A percentile compares a stretch with the other conserved stretches of the same genome.
Conservation (phyloP, 2,329 filamentous ascomycete genomes). For the Penicillium vulpinum region DNA sequence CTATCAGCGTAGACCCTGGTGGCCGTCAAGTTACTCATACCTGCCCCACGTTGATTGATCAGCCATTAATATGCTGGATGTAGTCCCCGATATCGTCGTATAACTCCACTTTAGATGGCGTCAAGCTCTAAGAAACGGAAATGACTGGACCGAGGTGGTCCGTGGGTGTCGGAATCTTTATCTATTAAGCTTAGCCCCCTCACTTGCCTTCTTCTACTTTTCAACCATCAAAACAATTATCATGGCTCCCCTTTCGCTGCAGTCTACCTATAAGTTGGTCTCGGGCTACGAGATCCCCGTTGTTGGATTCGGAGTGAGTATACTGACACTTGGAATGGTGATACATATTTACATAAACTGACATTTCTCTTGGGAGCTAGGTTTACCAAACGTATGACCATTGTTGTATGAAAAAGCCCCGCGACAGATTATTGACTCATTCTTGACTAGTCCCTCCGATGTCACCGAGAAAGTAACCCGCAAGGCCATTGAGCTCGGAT, state of each 20-base stretch:
- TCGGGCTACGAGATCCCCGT: conserved; percentile 44
- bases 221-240: conserved; percentile 1
- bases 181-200: neutral
- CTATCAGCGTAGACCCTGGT: neutral
- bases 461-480: conserved; percentile 58
- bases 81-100: neutral
- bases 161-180: conserved; percentile 1
- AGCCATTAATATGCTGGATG: conserved; percentile 9
- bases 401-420: neutral
- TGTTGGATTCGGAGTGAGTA: conserved; percentile 45
- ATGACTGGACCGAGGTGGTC: conserved; percentile 15
- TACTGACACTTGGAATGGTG: neutral
- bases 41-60: conserved; percentile 8
- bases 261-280: conserved; percentile 41
- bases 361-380: conserved; percentile 21
- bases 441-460: conserved; percentile 53
- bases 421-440: neutral
- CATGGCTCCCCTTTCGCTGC: conserved; percentile 32
- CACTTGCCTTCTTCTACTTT: neutral
- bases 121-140: conserved; percentile 11
- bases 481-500: conserved; percentile 58
- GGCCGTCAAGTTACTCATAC: neutral
- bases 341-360: conserved; percentile 10
- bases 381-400: conserved; percentile 43
- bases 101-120: conserved; percentile 14